phyloP scores from a whole-genome alignment of 2,329 filamentous ascomycete genomes.

The Cryphonectria japonica region DNA sequence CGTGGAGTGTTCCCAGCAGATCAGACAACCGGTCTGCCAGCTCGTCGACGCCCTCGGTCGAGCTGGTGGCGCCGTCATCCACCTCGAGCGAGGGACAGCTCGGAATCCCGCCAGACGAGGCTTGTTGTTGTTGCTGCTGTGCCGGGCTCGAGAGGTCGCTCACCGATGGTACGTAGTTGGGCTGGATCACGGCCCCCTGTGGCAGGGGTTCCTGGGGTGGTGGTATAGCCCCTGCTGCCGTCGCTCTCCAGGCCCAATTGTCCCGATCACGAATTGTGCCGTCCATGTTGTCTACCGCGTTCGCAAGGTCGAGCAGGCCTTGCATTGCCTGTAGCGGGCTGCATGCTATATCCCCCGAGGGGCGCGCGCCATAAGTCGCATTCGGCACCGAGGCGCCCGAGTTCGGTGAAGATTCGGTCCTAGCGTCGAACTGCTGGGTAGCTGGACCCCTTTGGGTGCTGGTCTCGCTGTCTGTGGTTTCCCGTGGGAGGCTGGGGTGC shows the following conservation, averaged over 20 bases:
- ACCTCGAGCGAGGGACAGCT: conserved; percentile 17
- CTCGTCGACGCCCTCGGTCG: conserved; percentile 36
- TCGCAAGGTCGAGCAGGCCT: background rate
- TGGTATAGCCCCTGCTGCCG: too few species aligned
- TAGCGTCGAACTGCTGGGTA: too few species aligned
- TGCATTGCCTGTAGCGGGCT: background rate
- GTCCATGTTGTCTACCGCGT: background rate
- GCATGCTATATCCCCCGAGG: background rate
- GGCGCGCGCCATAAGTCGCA: too few species aligned
- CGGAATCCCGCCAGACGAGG: background rate
- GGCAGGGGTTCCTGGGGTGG: too few species aligned
- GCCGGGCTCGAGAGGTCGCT: too few species aligned
- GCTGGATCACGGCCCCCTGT: background rate
- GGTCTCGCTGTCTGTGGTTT: background rate
- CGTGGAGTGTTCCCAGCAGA: conserved; percentile 48
- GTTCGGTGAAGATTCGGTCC: too few species aligned
- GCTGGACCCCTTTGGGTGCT: background rate
- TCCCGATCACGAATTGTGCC: background rate
- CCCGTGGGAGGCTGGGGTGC: background rate
- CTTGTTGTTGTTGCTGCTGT: too few species aligned
- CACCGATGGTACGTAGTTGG: background rate
- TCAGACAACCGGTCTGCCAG: conserved; percentile 48
- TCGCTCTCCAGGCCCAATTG: background rate
- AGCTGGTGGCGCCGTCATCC: conserved; percentile 18
- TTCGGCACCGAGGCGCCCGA: too few species aligned